Evolutionary conservation across 306 rosid species (phyloP).

Genomic region (Dryas drummondii): DNA sequence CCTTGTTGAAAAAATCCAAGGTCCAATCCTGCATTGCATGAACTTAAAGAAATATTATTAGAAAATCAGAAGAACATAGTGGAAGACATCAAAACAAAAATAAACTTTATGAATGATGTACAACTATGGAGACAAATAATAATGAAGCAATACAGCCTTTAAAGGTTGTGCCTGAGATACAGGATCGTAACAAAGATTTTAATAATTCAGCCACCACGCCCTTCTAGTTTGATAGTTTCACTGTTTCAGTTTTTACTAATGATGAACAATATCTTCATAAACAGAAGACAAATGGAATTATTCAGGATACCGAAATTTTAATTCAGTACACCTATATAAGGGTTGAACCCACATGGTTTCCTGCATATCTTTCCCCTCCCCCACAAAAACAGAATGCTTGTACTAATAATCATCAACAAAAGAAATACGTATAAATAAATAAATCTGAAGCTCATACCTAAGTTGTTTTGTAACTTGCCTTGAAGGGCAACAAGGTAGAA

Average conservation of each 20-base stretch:
- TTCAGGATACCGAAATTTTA: background rate
- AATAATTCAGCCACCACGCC: background rate
- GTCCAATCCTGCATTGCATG: constrained; percentile 22
- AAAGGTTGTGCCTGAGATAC: background rate
- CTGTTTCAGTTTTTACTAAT: background rate
- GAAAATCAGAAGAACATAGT: constrained; percentile 1
- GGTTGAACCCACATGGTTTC: background rate
- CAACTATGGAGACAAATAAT: background rate
- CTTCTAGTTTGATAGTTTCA: background rate
- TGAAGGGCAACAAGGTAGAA: background rate
- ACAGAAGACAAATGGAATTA: background rate
- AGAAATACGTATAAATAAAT: background rate
- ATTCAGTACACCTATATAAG: background rate
- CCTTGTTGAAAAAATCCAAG: constrained; percentile 27
- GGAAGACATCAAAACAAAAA: background rate
- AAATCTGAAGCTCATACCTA: background rate
- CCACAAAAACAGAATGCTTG: no score
- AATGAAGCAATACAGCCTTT: background rate
- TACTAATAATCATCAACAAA: no score
- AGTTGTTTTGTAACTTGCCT: constrained; percentile 11
- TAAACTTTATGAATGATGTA: background rate
- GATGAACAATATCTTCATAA: background rate
- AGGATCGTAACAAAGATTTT: background rate
- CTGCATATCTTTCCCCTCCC: background rate
- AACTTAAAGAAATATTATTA: constrained; percentile 14